Conservation (phyloP, 441 rosid genomes). For the Raphanus hybrid region DNA sequence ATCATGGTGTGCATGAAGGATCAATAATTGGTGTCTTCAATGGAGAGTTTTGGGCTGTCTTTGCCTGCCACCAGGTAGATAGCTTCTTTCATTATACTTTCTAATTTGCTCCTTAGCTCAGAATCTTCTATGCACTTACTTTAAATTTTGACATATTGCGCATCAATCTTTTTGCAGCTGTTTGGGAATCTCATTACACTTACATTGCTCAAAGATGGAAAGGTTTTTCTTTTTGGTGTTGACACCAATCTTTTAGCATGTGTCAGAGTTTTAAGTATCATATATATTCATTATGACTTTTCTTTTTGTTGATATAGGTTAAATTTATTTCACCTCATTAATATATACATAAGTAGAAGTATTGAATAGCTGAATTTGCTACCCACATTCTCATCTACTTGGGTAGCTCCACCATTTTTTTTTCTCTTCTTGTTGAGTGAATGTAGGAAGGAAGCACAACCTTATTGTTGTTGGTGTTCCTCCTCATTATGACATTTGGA, state of each 20-base stretch:
- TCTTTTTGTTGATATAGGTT: constrained; percentile 4
- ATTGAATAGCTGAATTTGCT: neutral
- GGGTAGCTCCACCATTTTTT: constrained; percentile 24
- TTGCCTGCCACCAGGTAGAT: constrained; percentile 87
- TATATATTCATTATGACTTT: neutral
- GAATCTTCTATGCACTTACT: constrained; percentile 16
- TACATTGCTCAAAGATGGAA: constrained; percentile 64
- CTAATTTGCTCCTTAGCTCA: constrained; percentile 2
- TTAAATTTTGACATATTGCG: constrained; percentile 11
- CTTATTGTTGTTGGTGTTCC: constrained; percentile 75
- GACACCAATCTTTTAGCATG: constrained; percentile 4
- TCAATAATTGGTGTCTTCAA: constrained; percentile 80
- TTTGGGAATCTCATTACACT: constrained; percentile 90
- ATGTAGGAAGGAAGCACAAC: constrained; percentile 81
- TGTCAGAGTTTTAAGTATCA: neutral
- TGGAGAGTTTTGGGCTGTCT: constrained; percentile 93
- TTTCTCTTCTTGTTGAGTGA: constrained; percentile 40
- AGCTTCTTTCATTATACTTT: constrained; percentile 13
- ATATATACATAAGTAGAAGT: neutral
- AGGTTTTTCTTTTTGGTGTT: constrained; percentile 48
- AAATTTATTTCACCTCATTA: neutral
- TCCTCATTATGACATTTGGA: constrained; percentile 76
- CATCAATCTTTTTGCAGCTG: constrained; percentile 54
- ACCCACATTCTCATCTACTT: constrained; percentile 15
- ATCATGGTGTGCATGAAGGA: constrained; percentile 66